These are phyloP conservation scores for Metarhizium humberi DNA, from an alignment of 2,329 filamentous ascomycete genomes.

Conservation along the genomic window DNA sequence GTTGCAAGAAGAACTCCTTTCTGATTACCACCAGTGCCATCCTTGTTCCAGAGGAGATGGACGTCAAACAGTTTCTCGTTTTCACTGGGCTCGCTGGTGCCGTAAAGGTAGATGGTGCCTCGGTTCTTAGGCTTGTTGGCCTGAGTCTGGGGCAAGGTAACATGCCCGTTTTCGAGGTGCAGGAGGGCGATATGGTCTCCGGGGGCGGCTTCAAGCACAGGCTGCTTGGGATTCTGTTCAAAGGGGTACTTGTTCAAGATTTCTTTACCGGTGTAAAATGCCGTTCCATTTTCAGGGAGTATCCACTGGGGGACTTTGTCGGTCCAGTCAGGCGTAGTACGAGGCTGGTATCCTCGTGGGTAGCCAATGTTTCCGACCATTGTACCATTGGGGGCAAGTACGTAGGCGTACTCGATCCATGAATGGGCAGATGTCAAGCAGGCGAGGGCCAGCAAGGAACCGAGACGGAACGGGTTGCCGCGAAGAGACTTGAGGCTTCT, in stretches of 20 bases:
- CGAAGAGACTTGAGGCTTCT: neutral
- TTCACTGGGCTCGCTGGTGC: constrained; percentile 49
- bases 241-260: constrained; percentile 34
- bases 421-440: constrained; percentile 49
- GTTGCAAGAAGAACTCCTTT: constrained; percentile 68
- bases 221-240: constrained; percentile 38
- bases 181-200: constrained; percentile 58
- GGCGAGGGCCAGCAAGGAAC: constrained; percentile 20
- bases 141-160: constrained; percentile 48
- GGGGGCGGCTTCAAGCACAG: constrained; percentile 49
- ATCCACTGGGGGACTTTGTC: constrained; percentile 54
- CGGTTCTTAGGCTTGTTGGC: constrained; percentile 53
- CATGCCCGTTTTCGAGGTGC: constrained; percentile 71
- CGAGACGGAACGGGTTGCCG: constrained; percentile 7
- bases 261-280: constrained; percentile 49
- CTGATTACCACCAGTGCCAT: constrained; percentile 72
- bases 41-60: constrained; percentile 66
- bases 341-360: constrained; percentile 58
- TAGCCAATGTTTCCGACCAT: constrained; percentile 66
- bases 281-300: constrained; percentile 53
- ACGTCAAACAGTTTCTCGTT: constrained; percentile 50
- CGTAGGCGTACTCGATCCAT: constrained; percentile 71
- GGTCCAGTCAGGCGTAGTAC: constrained; percentile 43
- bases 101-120: constrained; percentile 68
- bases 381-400: constrained; percentile 63